phyloP scores from a whole-genome alignment of 805 yeast species.

The Wickerhamiella allomyrinae region DNA sequence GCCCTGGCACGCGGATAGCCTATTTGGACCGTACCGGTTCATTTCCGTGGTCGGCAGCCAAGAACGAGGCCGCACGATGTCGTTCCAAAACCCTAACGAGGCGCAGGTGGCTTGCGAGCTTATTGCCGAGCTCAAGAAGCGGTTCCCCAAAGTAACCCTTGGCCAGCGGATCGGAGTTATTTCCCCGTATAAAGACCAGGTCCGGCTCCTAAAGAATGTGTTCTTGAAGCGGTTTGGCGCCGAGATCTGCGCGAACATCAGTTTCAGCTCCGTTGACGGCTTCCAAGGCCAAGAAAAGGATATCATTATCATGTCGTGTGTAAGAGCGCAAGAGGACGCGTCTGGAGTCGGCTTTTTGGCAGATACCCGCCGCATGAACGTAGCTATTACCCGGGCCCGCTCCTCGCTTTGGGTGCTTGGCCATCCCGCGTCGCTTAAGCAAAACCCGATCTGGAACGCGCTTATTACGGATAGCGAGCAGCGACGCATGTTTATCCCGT shows the following conservation, averaged over 20 bases:
- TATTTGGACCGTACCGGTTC: slow-evolving; percentile 64
- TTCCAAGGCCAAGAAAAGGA: slow-evolving; percentile 98
- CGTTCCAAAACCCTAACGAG: slow-evolving; percentile 58
- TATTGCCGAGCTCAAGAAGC: slow-evolving; percentile 36
- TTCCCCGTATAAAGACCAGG: slow-evolving; percentile 90
- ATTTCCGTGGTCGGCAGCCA: slow-evolving; percentile 58
- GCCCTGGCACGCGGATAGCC: slow-evolving; percentile 53
- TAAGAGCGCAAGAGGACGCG: slow-evolving; percentile 56
- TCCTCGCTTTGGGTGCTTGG: slow-evolving; percentile 90
- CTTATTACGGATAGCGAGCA: slow-evolving; percentile 50
- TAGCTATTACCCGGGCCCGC: slow-evolving; percentile 87
- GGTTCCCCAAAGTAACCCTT: slow-evolving; percentile 36
- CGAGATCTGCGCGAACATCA: slow-evolving; percentile 48
- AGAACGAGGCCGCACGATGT: slow-evolving; percentile 40
- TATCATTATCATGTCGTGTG: slow-evolving; percentile 86
- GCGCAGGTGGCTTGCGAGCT: slow-evolving; percentile 61
- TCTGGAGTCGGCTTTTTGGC: slow-evolving; percentile 72
- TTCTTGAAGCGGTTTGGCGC: slow-evolving; percentile 52
- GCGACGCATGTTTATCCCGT: slow-evolving; percentile 25
- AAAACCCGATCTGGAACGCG: slow-evolving; percentile 60
- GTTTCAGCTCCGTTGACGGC: slow-evolving; percentile 92
- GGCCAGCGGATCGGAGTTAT: slow-evolving; percentile 73
- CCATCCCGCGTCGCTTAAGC: slow-evolving; percentile 45
- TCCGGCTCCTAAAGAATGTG: slow-evolving; percentile 38
- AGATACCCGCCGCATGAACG: slow-evolving; percentile 92